Evolutionary conservation across 2,329 filamentous ascomycete species (phyloP), one percentile per base, ranked within the genome.

Genomic region (Laburnicola sp.): DNA sequence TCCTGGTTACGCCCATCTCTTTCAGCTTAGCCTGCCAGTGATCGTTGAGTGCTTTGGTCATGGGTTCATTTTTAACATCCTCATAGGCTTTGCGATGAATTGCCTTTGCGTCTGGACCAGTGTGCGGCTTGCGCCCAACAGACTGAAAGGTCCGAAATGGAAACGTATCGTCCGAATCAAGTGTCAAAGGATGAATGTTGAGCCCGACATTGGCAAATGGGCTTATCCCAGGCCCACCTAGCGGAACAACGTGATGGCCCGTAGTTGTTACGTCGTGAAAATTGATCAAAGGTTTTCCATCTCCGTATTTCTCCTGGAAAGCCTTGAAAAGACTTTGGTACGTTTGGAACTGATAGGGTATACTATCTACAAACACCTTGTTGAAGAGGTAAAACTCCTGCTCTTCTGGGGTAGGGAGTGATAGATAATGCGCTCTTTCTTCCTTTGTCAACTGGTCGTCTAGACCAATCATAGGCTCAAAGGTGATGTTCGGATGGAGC

Each of bases 231-330:
- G 64, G 10, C 64, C 76, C 50, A 0, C 78, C 76, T 3, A 61
- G 49, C 3, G 53, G 39, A 3, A 64, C 30, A 0, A 59, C 51
- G 0, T 72, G 53, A 8, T 68, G 54, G 0, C 75, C 77, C 47
- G 71, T 63, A 38, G 71, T 75, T 2, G 69, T 59, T 2, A 66
- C 62, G 57, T 82, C 79, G 30, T 68, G 67, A n/a, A 81, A 45
- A 9, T 79, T 62, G 21, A 82, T 54, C 26, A 81, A 66, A 27
- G 76, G 66, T 6, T 73, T 66, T 3, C 53, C 55, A 2, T 72
- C 69, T 2, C 56, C 55, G 28, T 75, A 64, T 2, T 65, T 48
- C 6, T 64, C 62, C 2, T 67, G 64, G 30, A 61, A 27, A 74
- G 52, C 3, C 25, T 43, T 9, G 30, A 57, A 74, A 2, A 71